phyloP scores from a whole-genome alignment of 2,329 filamentous ascomycete genomes.

The Trichophyton rubrum region DNA sequence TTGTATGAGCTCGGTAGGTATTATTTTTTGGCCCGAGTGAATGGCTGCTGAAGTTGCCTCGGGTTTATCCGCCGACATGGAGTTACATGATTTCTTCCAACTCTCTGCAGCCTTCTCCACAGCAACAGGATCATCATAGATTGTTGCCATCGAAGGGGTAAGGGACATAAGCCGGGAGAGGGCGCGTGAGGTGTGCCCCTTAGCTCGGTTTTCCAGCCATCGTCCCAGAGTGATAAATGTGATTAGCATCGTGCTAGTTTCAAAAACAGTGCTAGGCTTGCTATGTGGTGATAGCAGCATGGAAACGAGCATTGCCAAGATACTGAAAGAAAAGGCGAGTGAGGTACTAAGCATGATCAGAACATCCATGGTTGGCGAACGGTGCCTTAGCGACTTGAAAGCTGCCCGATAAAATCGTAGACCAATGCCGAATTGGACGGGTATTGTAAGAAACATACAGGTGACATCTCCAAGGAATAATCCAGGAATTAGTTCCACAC shows the following conservation, averaged over 20 bases:
- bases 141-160: conserved; percentile 90
- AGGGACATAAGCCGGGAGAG: conserved; percentile 90
- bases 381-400: conserved; percentile 84
- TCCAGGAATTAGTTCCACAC: conserved; percentile 52
- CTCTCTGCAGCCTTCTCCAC: conserved; percentile 77
- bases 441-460: conserved; percentile 72
- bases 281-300: conserved; percentile 61
- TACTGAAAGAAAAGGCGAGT: conserved; percentile 90
- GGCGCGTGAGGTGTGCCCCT: conserved; percentile 90
- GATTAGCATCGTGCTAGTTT: conserved; percentile 96
- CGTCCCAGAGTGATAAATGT: conserved; percentile 87
- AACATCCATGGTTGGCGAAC: conserved; percentile 94
- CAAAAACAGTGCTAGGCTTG: conserved; percentile 79
- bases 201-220: conserved; percentile 86
- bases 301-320: conserved; percentile 75
- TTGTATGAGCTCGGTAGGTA: conserved; percentile 88
- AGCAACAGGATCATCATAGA: conserved; percentile 88
- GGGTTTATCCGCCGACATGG: conserved; percentile 11
- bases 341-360: conserved; percentile 88
- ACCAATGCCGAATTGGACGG: conserved; percentile 92
- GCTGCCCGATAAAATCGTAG: conserved; percentile 86
- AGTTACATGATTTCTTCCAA: conserved; percentile 40
- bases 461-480: conserved; percentile 80
- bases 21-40: conserved; percentile 64
- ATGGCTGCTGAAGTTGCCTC: conserved; percentile 11